phyloP scores from a whole-genome alignment of 805 yeast species.

The Starmerella geochares region DNA sequence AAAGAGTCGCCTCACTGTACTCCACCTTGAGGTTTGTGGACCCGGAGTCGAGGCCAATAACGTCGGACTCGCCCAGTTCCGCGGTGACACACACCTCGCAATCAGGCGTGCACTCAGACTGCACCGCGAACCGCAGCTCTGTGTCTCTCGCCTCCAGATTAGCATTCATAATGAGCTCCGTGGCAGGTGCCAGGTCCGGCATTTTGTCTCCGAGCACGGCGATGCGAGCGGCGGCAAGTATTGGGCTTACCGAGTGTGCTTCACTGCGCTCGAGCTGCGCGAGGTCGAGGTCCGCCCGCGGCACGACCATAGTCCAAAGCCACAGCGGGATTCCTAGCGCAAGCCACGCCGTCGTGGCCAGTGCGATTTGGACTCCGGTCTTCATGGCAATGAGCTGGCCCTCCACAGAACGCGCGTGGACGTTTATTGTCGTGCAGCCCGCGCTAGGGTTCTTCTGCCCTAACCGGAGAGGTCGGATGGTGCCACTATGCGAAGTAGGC shows the following conservation, averaged over 20 bases:
- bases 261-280: constrained; percentile 35
- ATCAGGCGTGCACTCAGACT: constrained; percentile 21
- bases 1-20: constrained; percentile 39
- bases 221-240: constrained; percentile 27
- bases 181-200: constrained; percentile 58
- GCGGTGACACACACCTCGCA: constrained; percentile 36
- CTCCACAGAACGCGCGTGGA: background rate
- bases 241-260: constrained; percentile 18
- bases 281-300: constrained; percentile 52
- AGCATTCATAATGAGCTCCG: constrained; percentile 39
- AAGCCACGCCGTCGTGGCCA: constrained; percentile 24
- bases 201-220: constrained; percentile 34
- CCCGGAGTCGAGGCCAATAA: constrained; percentile 38
- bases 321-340: constrained; percentile 42
- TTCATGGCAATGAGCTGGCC: constrained; percentile 8
- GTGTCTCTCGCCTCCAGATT: constrained; percentile 31
- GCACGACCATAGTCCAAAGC: constrained; percentile 48
- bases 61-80: constrained; percentile 34
- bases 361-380: constrained; percentile 10
- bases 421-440: too few species aligned
- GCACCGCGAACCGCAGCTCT: constrained; percentile 27
- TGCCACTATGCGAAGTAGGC: too few species aligned
- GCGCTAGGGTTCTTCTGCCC: too few species aligned
- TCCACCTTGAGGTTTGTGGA: constrained; percentile 35
- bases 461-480: background rate